Percentiles rank a stretch among this genome's conserved stretches.
Conservation (phyloP, 106 monocot genomes). For the Ottelia alismoides region DNA sequence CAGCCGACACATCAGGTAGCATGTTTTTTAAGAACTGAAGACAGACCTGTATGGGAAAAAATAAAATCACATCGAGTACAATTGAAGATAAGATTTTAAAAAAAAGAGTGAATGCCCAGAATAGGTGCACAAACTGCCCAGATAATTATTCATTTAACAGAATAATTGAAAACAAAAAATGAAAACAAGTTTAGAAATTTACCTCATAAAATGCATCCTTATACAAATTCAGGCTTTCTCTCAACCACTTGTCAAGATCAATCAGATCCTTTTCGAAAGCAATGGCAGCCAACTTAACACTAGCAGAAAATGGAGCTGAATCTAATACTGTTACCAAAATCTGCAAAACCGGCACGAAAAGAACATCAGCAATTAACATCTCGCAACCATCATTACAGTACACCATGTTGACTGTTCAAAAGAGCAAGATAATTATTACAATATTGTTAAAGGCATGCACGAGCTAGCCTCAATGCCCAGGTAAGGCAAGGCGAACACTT, state of each 20-base stretch:
- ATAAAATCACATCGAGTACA: not conserved
- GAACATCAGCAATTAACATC: too few species aligned
- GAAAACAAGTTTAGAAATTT: slow-evolving; percentile 3
- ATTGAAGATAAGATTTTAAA: not conserved
- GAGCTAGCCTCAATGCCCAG: too few species aligned
- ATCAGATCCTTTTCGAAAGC: slow-evolving; percentile 48
- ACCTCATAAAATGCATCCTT: slow-evolving; percentile 82
- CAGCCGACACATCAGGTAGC: slow-evolving; percentile 18
- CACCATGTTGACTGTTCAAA: too few species aligned
- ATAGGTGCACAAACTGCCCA: too few species aligned
- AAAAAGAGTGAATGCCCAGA: too few species aligned
- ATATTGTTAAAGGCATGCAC: too few species aligned
- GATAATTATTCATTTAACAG: too few species aligned
- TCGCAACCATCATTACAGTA: too few species aligned
- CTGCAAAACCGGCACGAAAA: slow-evolving; percentile 20
- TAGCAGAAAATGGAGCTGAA: slow-evolving; percentile 42
- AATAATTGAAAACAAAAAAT: not conserved
- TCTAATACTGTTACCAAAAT: slow-evolving; percentile 63
- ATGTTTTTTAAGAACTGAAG: slow-evolving; percentile 45
- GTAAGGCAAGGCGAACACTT: too few species aligned
- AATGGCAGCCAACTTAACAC: slow-evolving; percentile 63
- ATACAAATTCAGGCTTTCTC: slow-evolving; percentile 43
- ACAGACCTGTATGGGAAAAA: slow-evolving; percentile 38
- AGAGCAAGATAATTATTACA: too few species aligned
- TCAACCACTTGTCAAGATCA: slow-evolving; percentile 76